Conservation (phyloP, 2,329 filamentous ascomycete species). For the Aaosphaeria pasadenensis region DNA sequence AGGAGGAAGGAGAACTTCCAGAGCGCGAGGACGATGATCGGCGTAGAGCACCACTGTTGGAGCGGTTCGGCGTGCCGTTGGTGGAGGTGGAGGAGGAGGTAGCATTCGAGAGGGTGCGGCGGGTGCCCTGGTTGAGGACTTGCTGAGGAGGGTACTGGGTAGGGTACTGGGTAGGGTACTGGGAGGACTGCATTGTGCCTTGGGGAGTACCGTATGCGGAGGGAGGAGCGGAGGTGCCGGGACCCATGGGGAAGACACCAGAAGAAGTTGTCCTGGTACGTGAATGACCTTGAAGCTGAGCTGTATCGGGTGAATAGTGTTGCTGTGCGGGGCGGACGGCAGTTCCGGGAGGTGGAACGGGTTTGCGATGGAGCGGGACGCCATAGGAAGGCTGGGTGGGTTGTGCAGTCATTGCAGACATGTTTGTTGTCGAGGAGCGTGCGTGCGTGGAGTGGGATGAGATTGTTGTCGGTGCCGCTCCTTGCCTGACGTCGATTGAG, state of each 20-base stretch:
- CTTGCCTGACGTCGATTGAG: not conserved
- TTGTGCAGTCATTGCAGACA: conserved; percentile 28
- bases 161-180: conserved; percentile 25
- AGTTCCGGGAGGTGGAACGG: conserved; percentile 29
- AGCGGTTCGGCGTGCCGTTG: conserved; percentile 47
- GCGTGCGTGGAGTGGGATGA: not conserved
- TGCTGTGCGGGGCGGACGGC: conserved; percentile 25
- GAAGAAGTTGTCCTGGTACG: conserved; percentile 38
- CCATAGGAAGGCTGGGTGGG: conserved; percentile 22
- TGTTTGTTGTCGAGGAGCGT: conserved; percentile 9
- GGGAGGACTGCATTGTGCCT: conserved; percentile 24
- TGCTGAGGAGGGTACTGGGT: conserved; percentile 1
- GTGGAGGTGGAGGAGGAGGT: conserved; percentile 69
- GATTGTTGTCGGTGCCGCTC: conserved; percentile 5
- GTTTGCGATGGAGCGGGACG: conserved; percentile 32
- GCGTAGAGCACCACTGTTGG: conserved; percentile 56
- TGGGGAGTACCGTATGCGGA: conserved; percentile 13
- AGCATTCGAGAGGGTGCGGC: conserved; percentile 65
- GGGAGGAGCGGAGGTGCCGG: conserved; percentile 15
- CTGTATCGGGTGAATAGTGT: conserved; percentile 10
- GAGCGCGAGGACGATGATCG: conserved; percentile 82
- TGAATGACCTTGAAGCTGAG: conserved; percentile 23
- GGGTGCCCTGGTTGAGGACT: conserved; percentile 21
- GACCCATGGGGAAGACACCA: conserved; percentile 25
- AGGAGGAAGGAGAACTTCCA: conserved; percentile 63